Evolutionary conservation across 768 basidiomycete species (phyloP).

Genomic region (Pisolithus albus): DNA sequence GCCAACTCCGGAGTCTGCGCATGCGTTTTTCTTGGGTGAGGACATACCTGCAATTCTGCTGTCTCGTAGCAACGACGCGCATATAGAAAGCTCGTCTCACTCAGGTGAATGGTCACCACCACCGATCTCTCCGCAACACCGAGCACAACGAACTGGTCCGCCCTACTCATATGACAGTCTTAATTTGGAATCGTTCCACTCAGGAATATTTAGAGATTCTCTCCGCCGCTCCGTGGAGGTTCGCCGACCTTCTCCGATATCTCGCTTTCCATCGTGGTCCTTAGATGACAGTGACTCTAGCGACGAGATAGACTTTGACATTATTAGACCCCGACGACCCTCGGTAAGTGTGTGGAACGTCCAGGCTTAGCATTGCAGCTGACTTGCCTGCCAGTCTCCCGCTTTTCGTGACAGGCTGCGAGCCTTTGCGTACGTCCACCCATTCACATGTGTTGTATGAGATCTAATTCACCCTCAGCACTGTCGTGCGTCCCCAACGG

Average conservation of each 20-base stretch:
- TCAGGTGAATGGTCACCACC: neutral
- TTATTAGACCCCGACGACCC: neutral
- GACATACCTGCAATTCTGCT: neutral
- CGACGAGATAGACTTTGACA: neutral
- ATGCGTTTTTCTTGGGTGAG: neutral
- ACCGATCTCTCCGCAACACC: neutral
- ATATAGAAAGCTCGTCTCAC: neutral
- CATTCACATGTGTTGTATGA: neutral
- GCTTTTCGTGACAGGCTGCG: neutral
- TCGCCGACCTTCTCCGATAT: slow-evolving; percentile 11
- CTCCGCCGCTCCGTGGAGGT: slow-evolving; percentile 22
- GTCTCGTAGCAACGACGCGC: neutral
- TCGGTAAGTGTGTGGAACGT: neutral
- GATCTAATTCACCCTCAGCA: neutral
- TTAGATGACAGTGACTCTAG: slow-evolving; percentile 1
- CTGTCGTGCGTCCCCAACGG: neutral
- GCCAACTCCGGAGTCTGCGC: neutral
- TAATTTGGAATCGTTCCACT: slow-evolving; percentile 26
- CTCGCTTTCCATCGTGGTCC: neutral
- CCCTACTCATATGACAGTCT: slow-evolving; percentile 25
- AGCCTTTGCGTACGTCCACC: neutral
- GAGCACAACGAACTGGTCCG: slow-evolving; percentile 2
- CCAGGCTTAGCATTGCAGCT: neutral
- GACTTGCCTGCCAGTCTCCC: neutral
- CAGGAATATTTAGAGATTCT: slow-evolving; percentile 28